Percentiles rank a stretch among this genome's conserved stretches.
Evolutionary conservation across 805 yeast genomes (phyloP).

Genomic region (Tanozyma kutaoensis): DNA sequence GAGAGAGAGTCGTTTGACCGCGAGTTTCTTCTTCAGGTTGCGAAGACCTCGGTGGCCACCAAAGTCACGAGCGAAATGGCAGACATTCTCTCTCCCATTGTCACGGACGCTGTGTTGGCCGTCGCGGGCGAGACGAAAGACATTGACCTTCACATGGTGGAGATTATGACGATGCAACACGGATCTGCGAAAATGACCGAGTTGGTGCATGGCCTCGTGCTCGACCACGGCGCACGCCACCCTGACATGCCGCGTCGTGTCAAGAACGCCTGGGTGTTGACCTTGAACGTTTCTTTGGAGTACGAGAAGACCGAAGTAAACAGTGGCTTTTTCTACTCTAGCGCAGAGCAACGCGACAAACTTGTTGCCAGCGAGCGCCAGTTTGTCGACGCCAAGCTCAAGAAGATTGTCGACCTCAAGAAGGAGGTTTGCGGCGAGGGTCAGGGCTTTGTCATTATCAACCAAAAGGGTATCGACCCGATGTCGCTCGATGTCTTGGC

Average conservation of each 20-base stretch:
- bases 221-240: constrained; percentile 98
- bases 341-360: constrained; percentile 93
- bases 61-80: constrained; percentile 70
- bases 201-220: constrained; percentile 77
- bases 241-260: constrained; percentile 96
- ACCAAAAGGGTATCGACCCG: constrained; percentile 98
- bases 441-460: constrained; percentile 83
- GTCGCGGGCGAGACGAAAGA: constrained; percentile 10
- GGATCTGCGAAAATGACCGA: constrained; percentile 73
- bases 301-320: constrained; percentile 97
- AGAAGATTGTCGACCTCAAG: constrained; percentile 84
- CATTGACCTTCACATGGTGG: constrained; percentile 92
- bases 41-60: constrained; percentile 78
- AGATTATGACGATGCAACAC: constrained; percentile 97
- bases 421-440: constrained; percentile 79
- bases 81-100: constrained; percentile 80
- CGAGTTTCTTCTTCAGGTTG: constrained; percentile 83
- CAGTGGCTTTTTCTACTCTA: constrained; percentile 86
- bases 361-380: constrained; percentile 86
- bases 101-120: constrained; percentile 87
- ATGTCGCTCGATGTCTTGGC: constrained; percentile 93
- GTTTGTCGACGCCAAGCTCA: constrained; percentile 88
- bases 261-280: constrained; percentile 72
- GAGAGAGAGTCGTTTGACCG: constrained; percentile 50
- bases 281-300: constrained; percentile 86